phyloP scores from a whole-genome alignment of 352 stramenopile species.

The Globisporangium canariense region DNA sequence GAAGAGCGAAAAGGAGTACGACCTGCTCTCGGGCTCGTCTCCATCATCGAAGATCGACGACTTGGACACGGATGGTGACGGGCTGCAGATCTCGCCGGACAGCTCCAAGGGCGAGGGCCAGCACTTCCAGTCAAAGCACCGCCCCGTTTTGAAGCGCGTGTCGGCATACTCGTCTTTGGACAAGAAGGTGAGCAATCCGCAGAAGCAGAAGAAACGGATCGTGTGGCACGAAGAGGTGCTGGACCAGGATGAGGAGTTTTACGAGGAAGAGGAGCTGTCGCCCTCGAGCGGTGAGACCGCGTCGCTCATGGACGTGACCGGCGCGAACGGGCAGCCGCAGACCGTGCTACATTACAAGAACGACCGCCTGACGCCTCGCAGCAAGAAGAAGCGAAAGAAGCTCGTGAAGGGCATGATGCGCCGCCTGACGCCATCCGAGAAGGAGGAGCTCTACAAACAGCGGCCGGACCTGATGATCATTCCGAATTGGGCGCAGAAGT shows the following conservation, averaged over 20 bases:
- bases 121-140: conserved; percentile 50
- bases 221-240: conserved; percentile 75
- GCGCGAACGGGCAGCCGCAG: conserved; percentile 26
- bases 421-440: conserved; percentile 72
- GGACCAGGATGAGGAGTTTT: conserved; percentile 76
- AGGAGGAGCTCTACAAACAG: conserved; percentile 80
- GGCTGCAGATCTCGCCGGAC: conserved; percentile 78
- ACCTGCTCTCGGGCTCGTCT: conserved; percentile 58
- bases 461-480: conserved; percentile 86
- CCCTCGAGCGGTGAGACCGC: conserved; percentile 35
- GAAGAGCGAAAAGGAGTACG: conserved; percentile 59
- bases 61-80: conserved; percentile 75
- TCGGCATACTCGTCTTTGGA: conserved; percentile 67
- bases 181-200: conserved; percentile 32
- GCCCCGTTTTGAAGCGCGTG: conserved; percentile 70
- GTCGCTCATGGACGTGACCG: conserved; percentile 45
- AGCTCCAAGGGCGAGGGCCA: conserved; percentile 50
- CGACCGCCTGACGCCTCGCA: conserved; percentile 56
- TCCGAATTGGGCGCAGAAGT: conserved; percentile 87
- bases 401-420: conserved; percentile 73
- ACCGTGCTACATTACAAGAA: conserved; percentile 61
- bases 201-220: conserved; percentile 45
- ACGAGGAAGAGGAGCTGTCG: conserved; percentile 40
- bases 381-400: conserved; percentile 84
- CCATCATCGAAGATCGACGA: conserved; percentile 59